Evolutionary conservation across 371 early-diverging fungal species (phyloP), one percentile per base, ranked within the genome.

Genomic region (Conidiobolus incongruus): DNA sequence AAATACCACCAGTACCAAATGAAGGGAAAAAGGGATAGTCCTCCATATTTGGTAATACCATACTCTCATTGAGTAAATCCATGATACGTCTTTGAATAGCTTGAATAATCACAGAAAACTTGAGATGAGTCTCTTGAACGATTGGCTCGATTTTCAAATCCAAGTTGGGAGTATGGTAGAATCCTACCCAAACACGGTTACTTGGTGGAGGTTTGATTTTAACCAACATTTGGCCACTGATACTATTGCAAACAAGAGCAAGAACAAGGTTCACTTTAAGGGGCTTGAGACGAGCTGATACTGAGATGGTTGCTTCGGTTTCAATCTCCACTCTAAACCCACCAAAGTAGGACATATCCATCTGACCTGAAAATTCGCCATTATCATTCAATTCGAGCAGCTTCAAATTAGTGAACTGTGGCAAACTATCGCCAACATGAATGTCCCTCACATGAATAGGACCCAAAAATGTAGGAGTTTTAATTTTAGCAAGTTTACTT

Each of bases 1-100:
- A 46, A 15, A 77, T 67, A 8, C 74, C 77, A 28, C 77, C 77
- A 0, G 49, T 58, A 16, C 77, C 71, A 40, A 60, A 48, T 7
- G 77, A 66, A 20, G 68, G 64, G 52, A 82, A 86, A 52, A 91
- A 87, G 10, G 74, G 70, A 19, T 74, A 65, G 55, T 89, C 87
- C 49, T 92, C 92, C 77, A 89, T 78, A 49, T 89, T 76, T 15
- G 92, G 92, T 48, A 87, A 47, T 4, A 92, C 82, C 52, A 88
- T 61, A 17, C 73, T 73, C 44, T 79, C 81, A 28, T 70, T 66
- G 46, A 92, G 62, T 37, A 81, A 67, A 28, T 87, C 85, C 44
- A 77, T 69, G 31, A 92, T 75, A 45, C 84, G 71, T 35, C 68
- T 60, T 56, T 85, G 79, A 34, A 92, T 86, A 1, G 86, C 77